These are phyloP conservation scores for Canariomyces notabilis DNA, from an alignment of 2,329 filamentous ascomycete genomes.

Conservation along the genomic window DNA sequence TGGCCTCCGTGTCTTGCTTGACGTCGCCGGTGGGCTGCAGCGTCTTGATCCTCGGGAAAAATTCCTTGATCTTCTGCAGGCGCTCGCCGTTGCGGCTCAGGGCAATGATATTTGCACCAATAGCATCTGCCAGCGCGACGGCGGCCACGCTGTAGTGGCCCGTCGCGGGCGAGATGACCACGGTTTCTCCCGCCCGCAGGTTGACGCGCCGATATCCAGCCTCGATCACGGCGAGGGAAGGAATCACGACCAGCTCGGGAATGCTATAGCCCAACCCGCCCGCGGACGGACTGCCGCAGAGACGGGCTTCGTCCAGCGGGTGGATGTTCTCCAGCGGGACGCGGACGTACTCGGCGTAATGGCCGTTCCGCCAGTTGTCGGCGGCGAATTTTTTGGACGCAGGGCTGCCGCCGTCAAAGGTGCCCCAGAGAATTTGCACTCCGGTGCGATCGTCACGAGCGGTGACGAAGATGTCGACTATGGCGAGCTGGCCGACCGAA, in stretches of 20 bases:
- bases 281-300: conserved; percentile 24
- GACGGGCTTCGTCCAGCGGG: conserved; percentile 29
- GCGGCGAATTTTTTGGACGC: conserved; percentile 27
- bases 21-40: conserved; percentile 40
- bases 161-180: conserved; percentile 44
- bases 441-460: conserved; percentile 31
- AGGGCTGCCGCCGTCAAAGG: conserved; percentile 27
- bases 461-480: conserved; percentile 31
- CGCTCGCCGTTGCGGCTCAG: conserved; percentile 39
- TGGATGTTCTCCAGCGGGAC: conserved; percentile 34
- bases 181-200: conserved; percentile 40
- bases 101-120: conserved; percentile 47
- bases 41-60: conserved; percentile 31
- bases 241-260: conserved; percentile 35
- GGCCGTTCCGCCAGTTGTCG: conserved; percentile 31
- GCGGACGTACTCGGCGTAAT: conserved; percentile 32
- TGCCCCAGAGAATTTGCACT: conserved; percentile 27
- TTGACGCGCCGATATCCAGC: conserved; percentile 42
- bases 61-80: conserved; percentile 32
- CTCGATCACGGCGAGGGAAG: conserved; percentile 36
- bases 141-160: conserved; percentile 42
- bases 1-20: conserved; percentile 30
- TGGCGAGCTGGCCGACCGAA: conserved; percentile 31
- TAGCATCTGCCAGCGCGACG: conserved; percentile 40
- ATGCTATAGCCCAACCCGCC: conserved; percentile 34